Evolutionary conservation across 2,329 filamentous ascomycete species (phyloP).

Genomic region (Trematosphaeria pertusa): DNA sequence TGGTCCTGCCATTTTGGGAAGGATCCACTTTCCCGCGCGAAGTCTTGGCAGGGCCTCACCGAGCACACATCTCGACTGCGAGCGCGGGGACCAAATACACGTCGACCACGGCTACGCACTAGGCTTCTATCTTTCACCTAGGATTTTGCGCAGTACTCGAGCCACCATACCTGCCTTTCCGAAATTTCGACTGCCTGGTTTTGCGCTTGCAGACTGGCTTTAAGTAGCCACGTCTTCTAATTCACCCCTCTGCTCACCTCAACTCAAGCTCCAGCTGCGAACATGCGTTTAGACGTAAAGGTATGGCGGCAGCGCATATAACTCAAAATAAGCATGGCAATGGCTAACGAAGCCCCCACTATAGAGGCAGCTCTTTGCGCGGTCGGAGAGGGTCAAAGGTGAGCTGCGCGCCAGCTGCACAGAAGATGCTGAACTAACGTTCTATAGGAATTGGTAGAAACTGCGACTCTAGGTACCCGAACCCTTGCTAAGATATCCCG

Average conservation of each 20-base stretch:
- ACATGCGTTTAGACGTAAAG: conserved; percentile 57
- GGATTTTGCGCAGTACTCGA: too few relatives aligned
- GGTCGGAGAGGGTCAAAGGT: conserved; percentile 90
- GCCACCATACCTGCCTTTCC: too few relatives aligned
- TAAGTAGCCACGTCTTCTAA: conserved; percentile 48
- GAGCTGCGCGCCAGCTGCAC: conserved; percentile 16
- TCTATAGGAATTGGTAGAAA: conserved; percentile 43
- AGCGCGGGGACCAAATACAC: too few relatives aligned
- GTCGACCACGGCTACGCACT: conserved; percentile 8
- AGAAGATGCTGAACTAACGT: conserved; percentile 30
- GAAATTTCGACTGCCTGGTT: too few relatives aligned
- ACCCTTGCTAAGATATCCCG: conserved; percentile 54
- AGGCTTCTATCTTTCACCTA: too few relatives aligned
- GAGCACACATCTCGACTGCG: conserved; percentile 27
- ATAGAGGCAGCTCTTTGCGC: conserved; percentile 82
- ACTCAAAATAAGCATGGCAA: neutral
- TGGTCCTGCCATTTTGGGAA: conserved; percentile 28
- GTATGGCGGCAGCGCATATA: conserved; percentile 29
- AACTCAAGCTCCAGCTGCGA: conserved; percentile 34
- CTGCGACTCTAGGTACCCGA: conserved; percentile 6
- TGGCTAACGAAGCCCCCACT: conserved; percentile 51
- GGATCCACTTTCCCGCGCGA: conserved; percentile 19
- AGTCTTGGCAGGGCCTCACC: conserved; percentile 39
- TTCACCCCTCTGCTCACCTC: conserved; percentile 37
- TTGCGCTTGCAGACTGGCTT: conserved; percentile 42